phyloP scores from a whole-genome alignment of 331 rosid genomes.

The Acacia concinna region DNA sequence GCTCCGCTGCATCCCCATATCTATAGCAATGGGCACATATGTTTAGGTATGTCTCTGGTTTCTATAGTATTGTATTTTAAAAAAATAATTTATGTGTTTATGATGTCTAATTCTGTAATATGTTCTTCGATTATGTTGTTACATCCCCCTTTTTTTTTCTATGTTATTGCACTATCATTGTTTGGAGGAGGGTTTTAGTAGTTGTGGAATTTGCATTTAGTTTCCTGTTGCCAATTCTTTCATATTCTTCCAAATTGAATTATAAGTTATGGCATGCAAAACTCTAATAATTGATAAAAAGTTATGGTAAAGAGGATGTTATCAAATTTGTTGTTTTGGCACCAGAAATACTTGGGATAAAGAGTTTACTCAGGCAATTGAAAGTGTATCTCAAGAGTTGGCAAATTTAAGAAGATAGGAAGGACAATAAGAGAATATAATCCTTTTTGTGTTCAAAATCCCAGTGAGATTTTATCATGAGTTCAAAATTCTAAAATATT shows the following conservation, averaged over 20 bases:
- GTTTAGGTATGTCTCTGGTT: conserved; percentile 69
- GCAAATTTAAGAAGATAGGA: background rate
- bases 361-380: background rate
- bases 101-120: background rate
- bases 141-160: background rate
- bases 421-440: background rate
- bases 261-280: background rate
- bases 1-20: conserved; percentile 99
- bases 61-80: background rate
- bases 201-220: background rate
- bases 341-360: conserved; percentile 11
- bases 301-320: conserved; percentile 6
- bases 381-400: conserved; percentile 3
- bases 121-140: background rate
- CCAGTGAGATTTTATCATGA: conserved; percentile 9
- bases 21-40: conserved; percentile 97
- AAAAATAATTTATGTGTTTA: background rate
- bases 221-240: conserved; percentile 11
- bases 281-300: conserved; percentile 10
- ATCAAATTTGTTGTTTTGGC: conserved; percentile 1
- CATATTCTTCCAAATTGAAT: conserved; percentile 3
- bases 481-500: conserved; percentile 16
- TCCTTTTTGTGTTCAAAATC: background rate
- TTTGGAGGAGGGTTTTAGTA: conserved; percentile 22
- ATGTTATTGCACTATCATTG: conserved; percentile 10